Conservation (phyloP, 2,329 filamentous ascomycete genomes). For the Clathrospora elynae region DNA sequence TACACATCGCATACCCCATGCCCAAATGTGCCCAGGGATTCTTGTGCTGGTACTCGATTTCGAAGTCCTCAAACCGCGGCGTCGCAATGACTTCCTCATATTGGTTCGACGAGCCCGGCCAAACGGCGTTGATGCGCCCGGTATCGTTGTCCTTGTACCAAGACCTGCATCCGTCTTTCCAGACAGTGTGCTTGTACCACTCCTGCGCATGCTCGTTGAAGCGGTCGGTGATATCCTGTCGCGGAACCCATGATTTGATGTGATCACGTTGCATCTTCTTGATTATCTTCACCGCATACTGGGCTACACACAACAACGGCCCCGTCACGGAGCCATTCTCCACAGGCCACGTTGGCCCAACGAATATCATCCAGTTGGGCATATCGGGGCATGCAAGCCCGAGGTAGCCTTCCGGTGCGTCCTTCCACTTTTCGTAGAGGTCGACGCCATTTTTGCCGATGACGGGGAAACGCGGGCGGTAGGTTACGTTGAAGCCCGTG, state of each 20-base stretch:
- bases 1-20: constrained; percentile 47
- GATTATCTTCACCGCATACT: constrained; percentile 52
- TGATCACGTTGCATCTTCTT: constrained; percentile 56
- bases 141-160: constrained; percentile 55
- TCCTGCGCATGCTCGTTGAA: constrained; percentile 55
- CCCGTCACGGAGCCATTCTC: constrained; percentile 55
- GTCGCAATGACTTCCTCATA: constrained; percentile 50
- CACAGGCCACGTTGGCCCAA: constrained; percentile 51
- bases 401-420: constrained; percentile 49
- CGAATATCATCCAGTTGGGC: constrained; percentile 52
- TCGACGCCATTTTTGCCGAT: constrained; percentile 50
- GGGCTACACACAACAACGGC: constrained; percentile 46
- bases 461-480: constrained; percentile 51
- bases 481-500: constrained; percentile 54
- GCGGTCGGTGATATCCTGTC: constrained; percentile 49
- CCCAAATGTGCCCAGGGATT: constrained; percentile 52
- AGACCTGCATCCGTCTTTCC: constrained; percentile 52
- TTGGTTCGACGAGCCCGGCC: constrained; percentile 58
- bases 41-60: constrained; percentile 48
- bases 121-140: constrained; percentile 51
- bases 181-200: constrained; percentile 58
- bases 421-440: constrained; percentile 50
- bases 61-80: constrained; percentile 53
- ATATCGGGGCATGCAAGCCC: constrained; percentile 51
- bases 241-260: constrained; percentile 50